Percentiles rank a stretch among this genome's conserved stretches.
phyloP scores from a whole-genome alignment of 306 rosid genomes.

The Cicer arietinum region DNA sequence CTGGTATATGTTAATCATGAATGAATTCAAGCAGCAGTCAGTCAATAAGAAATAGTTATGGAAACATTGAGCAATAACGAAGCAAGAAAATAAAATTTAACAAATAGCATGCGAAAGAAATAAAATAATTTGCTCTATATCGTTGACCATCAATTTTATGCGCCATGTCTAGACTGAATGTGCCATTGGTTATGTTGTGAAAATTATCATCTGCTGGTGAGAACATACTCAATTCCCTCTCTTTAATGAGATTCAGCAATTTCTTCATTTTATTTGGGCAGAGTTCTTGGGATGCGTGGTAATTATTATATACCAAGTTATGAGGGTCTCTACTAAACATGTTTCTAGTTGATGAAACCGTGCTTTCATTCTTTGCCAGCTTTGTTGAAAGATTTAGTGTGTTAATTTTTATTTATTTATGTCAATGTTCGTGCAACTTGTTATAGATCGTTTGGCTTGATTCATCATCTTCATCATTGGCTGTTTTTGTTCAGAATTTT shows the following conservation, averaged over 20 bases:
- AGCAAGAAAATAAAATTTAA: background rate
- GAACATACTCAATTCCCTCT: slow-evolving; percentile 9
- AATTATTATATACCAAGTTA: background rate
- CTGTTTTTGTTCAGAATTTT: slow-evolving; percentile 26
- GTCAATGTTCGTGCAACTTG: slow-evolving; percentile 18
- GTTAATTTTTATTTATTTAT: background rate
- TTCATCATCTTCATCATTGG: background rate
- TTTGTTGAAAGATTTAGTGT: background rate
- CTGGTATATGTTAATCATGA: background rate
- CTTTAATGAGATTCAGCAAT: slow-evolving; percentile 10
- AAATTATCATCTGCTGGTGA: slow-evolving; percentile 35
- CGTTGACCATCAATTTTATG: slow-evolving; percentile 14
- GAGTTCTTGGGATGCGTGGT: slow-evolving; percentile 7
- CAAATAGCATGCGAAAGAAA: slow-evolving; percentile 13
- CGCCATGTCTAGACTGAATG: slow-evolving; percentile 9
- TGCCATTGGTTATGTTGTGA: slow-evolving; percentile 15
- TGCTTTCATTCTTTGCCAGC: slow-evolving; percentile 16
- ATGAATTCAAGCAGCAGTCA: slow-evolving; percentile 9
- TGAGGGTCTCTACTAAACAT: slow-evolving; percentile 6
- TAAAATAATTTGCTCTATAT: background rate
- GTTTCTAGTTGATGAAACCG: slow-evolving; percentile 16
- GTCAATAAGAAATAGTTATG: background rate
- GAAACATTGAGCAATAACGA: background rate
- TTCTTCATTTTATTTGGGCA: slow-evolving; percentile 18
- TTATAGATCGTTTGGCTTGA: background rate